Evolutionary conservation across 352 stramenopile genomes (phyloP), one percentile per base, ranked within the genome.

Genomic region (Globisporangium barbulae): DNA sequence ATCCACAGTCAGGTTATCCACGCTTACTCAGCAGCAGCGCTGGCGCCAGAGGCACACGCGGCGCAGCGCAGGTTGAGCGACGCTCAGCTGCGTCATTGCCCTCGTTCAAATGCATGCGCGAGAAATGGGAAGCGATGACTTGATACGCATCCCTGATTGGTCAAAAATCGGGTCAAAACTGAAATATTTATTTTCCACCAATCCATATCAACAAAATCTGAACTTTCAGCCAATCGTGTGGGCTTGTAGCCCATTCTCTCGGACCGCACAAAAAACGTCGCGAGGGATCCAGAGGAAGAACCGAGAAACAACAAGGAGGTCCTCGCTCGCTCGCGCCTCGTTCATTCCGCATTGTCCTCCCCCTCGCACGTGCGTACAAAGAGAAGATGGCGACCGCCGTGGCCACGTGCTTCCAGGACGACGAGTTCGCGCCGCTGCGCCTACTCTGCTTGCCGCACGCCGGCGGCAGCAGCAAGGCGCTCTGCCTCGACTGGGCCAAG

Each of bases 401-500:
- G 6, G 62, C 74, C 35, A 85, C 79, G 64, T 88, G 83, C 62
- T 85, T 88, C 71, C 71, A 83, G 58, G 80, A 90, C 54, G 73
- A 79, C 58, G 83, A 92, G 65, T 60, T 76, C 54, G 81, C 78
- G 58, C 69, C 81, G 52, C 65, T 92, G 69, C 79, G 83, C 44
- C 62, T 89, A 59, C 74, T 92, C 61, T 80, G 80, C 59, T 70
- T 92, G 37, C 78, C 83, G 52, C 69, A 83, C 65, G 81, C 81
- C 8, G 81, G 79, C 22, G 76, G 81, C 50, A 64, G 62, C 44
- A 73, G 78, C 8, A 72, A 71, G 50, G 53, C 78, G 59, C 68
- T 90, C 44, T 71, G 63, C 48, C 71, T 82, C 31, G 79, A 77
- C 56, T 89, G 71, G 73, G 55, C 50, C 57, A 75, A 79, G 61